Percentiles rank a stretch among this genome's conserved stretches.
These are phyloP conservation scores for Scutellaria baicalensis DNA, from an alignment of 257 asterid genomes.

Conservation along the genomic window DNA sequence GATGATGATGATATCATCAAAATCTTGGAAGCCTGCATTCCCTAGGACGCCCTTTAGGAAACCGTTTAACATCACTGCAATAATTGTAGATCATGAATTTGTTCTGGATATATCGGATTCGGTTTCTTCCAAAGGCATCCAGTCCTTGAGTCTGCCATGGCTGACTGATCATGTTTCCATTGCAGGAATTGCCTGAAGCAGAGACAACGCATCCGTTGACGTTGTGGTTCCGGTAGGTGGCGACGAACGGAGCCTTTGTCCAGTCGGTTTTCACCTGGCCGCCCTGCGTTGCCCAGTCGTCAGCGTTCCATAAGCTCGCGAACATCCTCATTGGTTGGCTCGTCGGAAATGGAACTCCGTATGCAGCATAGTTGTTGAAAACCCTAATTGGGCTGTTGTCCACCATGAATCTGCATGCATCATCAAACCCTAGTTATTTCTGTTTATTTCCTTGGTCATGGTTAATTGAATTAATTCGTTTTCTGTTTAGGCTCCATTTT, in stretches of 20 bases:
- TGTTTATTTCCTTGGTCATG: no score
- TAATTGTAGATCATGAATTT: slow-evolving; percentile 36
- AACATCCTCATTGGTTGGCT: slow-evolving; percentile 45
- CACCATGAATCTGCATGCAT: slow-evolving; percentile 42
- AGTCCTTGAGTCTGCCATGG: slow-evolving; percentile 44
- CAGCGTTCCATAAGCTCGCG: slow-evolving; percentile 60
- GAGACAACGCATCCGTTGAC: slow-evolving; percentile 20
- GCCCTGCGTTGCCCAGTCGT: slow-evolving; percentile 74
- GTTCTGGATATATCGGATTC: slow-evolving; percentile 33
- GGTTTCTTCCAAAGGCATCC: slow-evolving; percentile 31
- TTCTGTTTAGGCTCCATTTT: no score
- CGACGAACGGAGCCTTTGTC: slow-evolving; percentile 53
- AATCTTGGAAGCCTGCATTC: slow-evolving; percentile 40
- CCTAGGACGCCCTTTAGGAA: slow-evolving; percentile 30
- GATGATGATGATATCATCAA: not conserved
- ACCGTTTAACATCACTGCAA: slow-evolving; percentile 33
- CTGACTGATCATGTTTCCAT: slow-evolving; percentile 9
- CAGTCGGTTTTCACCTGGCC: slow-evolving; percentile 60
- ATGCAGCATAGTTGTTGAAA: slow-evolving; percentile 35
- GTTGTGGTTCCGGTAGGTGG: slow-evolving; percentile 29
- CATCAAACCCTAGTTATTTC: not conserved
- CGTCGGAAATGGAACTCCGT: slow-evolving; percentile 46
- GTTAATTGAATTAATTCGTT: no score
- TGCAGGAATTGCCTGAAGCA: slow-evolving; percentile 17
- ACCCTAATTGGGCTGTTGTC: slow-evolving; percentile 57